A percentile compares a stretch with the other conserved stretches of the same genome.
phyloP scores from a whole-genome alignment of 2,329 filamentous ascomycete species.

The Aspergillus melleus region DNA sequence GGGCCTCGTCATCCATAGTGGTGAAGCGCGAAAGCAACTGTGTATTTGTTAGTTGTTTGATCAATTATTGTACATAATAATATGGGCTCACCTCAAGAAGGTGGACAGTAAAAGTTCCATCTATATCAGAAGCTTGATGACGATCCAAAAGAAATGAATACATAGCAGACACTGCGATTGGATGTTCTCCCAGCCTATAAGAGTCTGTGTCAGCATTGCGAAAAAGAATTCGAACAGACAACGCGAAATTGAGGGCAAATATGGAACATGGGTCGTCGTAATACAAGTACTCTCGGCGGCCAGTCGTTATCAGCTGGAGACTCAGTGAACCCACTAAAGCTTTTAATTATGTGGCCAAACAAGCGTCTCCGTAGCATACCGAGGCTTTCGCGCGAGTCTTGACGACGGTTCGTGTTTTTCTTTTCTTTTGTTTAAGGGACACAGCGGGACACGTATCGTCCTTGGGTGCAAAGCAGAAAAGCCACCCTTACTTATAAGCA shows the following conservation, averaged over 20 bases:
- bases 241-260: neutral
- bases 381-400: neutral
- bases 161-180: constrained; percentile 47
- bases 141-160: constrained; percentile 52
- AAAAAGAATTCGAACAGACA: neutral
- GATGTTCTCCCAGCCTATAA: constrained; percentile 51
- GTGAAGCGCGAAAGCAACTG: constrained; percentile 57
- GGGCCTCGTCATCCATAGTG: constrained; percentile 57
- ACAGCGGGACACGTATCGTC: constrained; percentile 9
- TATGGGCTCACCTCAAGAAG: constrained; percentile 46
- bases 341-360: constrained; percentile 6
- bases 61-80: neutral
- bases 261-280: neutral
- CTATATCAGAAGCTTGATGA: constrained; percentile 49
- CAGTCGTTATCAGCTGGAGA: neutral
- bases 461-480: constrained; percentile 11
- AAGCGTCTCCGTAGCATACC: neutral
- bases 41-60: constrained; percentile 22
- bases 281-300: neutral
- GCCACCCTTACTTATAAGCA: constrained; percentile 31
- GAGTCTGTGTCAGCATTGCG: constrained; percentile 27
- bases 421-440: constrained; percentile 8
- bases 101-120: constrained; percentile 44
- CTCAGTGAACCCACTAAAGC: constrained; percentile 2
- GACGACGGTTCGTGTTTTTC: neutral